These are phyloP conservation scores for Cantharellus anzutake DNA, from an alignment of 768 basidiomycete species.

Conservation along the genomic window DNA sequence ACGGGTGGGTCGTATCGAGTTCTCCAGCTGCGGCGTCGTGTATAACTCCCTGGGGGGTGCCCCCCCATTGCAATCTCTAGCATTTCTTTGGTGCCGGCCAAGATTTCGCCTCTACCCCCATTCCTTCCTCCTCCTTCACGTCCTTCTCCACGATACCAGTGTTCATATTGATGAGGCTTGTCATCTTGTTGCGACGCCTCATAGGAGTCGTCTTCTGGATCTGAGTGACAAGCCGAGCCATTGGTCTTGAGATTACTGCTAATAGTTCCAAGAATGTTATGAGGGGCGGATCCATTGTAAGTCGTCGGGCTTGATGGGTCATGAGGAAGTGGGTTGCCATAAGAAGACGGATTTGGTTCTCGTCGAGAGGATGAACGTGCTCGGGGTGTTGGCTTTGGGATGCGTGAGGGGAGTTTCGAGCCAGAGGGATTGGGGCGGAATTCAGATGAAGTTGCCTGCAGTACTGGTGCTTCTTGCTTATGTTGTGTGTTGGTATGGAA, in stretches of 20 bases:
- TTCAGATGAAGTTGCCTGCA: not conserved
- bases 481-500: not conserved
- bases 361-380: constrained; percentile 6
- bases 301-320: not conserved
- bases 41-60: not conserved
- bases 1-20: not conserved
- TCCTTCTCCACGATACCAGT: constrained; percentile 80
- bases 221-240: not conserved
- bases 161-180: constrained; percentile 41
- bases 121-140: constrained; percentile 34
- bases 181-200: not conserved
- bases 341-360: too few species aligned
- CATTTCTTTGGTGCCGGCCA: constrained; percentile 67
- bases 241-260: not conserved
- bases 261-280: not conserved
- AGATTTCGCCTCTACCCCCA: constrained; percentile 72
- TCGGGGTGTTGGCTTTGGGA: constrained; percentile 4
- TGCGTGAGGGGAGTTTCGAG: not conserved
- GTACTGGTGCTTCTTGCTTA: not conserved
- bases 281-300: not conserved
- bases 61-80: constrained; percentile 26
- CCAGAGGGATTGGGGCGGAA: not conserved
- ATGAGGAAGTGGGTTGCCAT: not conserved
- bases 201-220: not conserved
- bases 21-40: not conserved